Evolutionary conservation across 1,284 basidiomycete species (phyloP), one percentile per base, ranked within the genome.

Genomic region (Crepidotus sp.): DNA sequence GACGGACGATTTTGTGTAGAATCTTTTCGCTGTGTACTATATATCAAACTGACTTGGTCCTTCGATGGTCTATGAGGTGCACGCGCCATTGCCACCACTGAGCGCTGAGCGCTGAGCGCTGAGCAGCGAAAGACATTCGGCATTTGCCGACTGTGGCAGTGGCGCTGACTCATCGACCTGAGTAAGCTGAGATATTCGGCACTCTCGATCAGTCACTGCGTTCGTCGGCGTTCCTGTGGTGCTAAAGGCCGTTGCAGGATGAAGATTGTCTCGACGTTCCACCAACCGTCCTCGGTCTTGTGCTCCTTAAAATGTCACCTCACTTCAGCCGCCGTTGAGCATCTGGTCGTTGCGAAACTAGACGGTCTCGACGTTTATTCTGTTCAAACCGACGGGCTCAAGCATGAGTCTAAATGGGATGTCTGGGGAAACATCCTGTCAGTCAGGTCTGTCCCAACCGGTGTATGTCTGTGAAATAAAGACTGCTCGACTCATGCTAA

Each of bases 201-300:
- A 29, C 11, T 13, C 10, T 6, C 27, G 21, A 30, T 13, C n/a
- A n/a, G n/a, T n/a, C n/a, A n/a, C n/a, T n/a, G n/a, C n/a, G n/a
- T 29, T 41, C 24, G 14, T 40, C 31, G 31, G 8, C 24, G 22
- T 25, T 15, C 9, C 24, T 5, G 25, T 36, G n/a, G n/a, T n/a
- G n/a, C n/a, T n/a, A n/a, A n/a, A n/a, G n/a, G 6, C 21, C 37
- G 11, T 18, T 11, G 25, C 17, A 38, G 48, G 32, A 84, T 85
- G 83, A 83, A 78, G 61, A 64, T 83, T 48, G 69, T 83, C 24
- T 70, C 77, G 11, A 84, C 82, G 7, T 83, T 83, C 55, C 77
- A 81, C 56, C 67, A 67, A 0, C 69, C 80, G 1, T 80, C 83
- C 0, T 80, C 82, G 0, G 76, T 83, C 29, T 52, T 76, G 9